Conservation (phyloP, 2,329 filamentous ascomycete genomes). For the Epichloe glyceriae region DNA sequence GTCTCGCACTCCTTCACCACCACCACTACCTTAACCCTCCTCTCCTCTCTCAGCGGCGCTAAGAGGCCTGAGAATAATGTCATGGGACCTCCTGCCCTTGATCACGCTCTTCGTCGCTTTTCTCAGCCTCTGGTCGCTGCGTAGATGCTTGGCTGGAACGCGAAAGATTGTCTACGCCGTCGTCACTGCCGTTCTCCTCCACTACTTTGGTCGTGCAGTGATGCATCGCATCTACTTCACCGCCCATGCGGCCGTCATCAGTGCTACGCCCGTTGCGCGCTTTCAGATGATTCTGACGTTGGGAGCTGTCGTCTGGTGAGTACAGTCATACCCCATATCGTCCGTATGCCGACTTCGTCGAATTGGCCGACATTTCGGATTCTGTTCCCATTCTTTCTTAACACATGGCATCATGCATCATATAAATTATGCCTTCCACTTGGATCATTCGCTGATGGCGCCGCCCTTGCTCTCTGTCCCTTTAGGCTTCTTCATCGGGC, state of each 20-base stretch:
- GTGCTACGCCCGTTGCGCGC: constrained; percentile 34
- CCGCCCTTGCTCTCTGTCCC: neutral
- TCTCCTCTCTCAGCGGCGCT: constrained; percentile 2
- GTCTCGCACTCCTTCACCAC: neutral
- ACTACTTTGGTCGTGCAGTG: constrained; percentile 20
- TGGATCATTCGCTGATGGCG: neutral
- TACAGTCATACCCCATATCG: constrained; percentile 7
- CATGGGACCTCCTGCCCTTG: constrained; percentile 29
- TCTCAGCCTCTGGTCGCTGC: constrained; percentile 25
- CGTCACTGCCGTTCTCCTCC: constrained; percentile 19
- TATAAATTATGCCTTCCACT: neutral
- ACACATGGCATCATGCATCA: no score
- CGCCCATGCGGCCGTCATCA: constrained; percentile 25
- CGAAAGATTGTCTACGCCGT: constrained; percentile 19
- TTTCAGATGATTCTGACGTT: constrained; percentile 43
- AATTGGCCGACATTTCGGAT: no score
- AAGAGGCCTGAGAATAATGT: constrained; percentile 26
- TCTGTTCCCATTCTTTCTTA: neutral
- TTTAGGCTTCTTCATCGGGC: constrained; percentile 71
- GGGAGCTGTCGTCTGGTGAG: constrained; percentile 40
- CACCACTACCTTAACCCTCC: neutral
- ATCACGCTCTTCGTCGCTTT: constrained; percentile 26
- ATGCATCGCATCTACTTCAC: constrained; percentile 17
- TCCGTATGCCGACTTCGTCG: neutral
- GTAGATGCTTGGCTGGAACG: constrained; percentile 19